Base-by-base conservation (phyloP, 495 filamentous ascomycete species). In the Stereocaulon alpinum region DNA sequence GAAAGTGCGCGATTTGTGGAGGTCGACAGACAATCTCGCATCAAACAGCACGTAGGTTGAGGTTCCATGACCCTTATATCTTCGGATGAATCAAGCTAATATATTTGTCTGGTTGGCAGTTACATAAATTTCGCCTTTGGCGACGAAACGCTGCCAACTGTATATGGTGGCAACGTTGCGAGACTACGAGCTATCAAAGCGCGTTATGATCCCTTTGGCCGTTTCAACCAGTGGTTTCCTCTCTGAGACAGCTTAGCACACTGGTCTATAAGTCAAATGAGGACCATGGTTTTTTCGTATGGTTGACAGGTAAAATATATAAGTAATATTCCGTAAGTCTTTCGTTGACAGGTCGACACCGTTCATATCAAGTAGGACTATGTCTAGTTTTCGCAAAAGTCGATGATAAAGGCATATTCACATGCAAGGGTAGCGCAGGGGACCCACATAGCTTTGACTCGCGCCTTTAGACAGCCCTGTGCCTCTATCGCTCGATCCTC, bases 91-190 rank as follows among this genome's bases (percentile, higher is more conserved):
- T 42, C 53, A 20, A 20, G 34, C 53, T 56, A 43, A 56, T 12
- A 37, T 37, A 4, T 6, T 37, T 47, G 17, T 59, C 58, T 18
- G 48, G 17, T 10, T 30, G 6, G 18, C 18, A 67, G 66, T 2
- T 67, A 67, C 40, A 56, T 62, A 37, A 67, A 67, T 43, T 64
- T 62, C 56, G 66, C 66, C 2, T 55, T 61, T 40, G 66, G 66
- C 1, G 66, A 68, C 40, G 66, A 68, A 47, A 37, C 22, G 12
- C 40, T 66, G 41, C 27, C 45, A 20, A 56, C 53, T 4, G 58
- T 65, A 2, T 68, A 68, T 41, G 66, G 66, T 2, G 20, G 29
- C 5, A 66, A 53, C 22, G 22, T 66, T 15, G 15, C 44, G 11
- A 18, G 58, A 41, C 45, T 68, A 22, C 37, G 47, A 37, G 41